Evolutionary conservation across 371 early-diverging fungal genomes (phyloP).

Genomic region (Mucor circinelloides): DNA sequence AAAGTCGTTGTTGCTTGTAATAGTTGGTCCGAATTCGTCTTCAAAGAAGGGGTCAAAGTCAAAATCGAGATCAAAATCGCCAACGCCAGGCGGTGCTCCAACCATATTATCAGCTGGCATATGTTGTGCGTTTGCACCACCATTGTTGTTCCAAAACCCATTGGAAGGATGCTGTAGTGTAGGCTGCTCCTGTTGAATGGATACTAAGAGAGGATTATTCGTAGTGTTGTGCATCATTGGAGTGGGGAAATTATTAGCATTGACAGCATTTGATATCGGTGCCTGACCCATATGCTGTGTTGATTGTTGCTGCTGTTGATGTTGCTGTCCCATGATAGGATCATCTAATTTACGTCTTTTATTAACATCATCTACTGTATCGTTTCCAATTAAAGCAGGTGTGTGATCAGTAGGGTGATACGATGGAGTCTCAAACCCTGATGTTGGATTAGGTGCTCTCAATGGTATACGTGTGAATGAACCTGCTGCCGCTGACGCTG

Average conservation of each 20-base stretch:
- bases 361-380: background rate
- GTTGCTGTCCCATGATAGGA: background rate
- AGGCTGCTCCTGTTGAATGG: slow-evolving; percentile 2
- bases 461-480: slow-evolving; percentile 15
- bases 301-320: background rate
- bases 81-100: slow-evolving; percentile 1
- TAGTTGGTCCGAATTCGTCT: slow-evolving; percentile 32
- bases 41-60: slow-evolving; percentile 37
- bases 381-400: background rate
- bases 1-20: slow-evolving; percentile 19
- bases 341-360: slow-evolving; percentile 11
- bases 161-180: background rate
- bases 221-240: background rate
- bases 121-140: background rate
- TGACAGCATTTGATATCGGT: background rate
- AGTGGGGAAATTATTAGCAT: background rate
- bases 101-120: background rate
- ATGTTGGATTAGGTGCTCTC: slow-evolving; percentile 13
- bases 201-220: slow-evolving; percentile 1
- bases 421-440: slow-evolving; percentile 4
- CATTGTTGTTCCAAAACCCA: slow-evolving; percentile 5
- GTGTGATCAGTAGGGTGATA: background rate
- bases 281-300: slow-evolving; percentile 1
- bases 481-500: background rate
- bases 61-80: slow-evolving; percentile 22